Evolutionary conservation across 1,284 basidiomycete species (phyloP).

Genomic region (Ceratobasidium sp.): DNA sequence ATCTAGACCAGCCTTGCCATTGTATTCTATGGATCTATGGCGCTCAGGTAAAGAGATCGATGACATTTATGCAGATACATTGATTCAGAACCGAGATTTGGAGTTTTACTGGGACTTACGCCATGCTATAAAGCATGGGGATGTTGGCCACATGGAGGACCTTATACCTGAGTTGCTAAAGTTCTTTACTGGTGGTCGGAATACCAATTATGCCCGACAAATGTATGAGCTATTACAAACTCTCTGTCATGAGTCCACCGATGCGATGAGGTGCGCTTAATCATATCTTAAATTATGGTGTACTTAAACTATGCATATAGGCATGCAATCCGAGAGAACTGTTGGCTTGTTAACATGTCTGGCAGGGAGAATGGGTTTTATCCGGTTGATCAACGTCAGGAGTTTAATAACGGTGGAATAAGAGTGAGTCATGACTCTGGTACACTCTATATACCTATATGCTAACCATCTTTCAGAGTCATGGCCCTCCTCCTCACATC

Average conservation of each 20-base stretch:
- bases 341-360: constrained; percentile 11
- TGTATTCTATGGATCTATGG: not conserved
- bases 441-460: not conserved
- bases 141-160: constrained; percentile 15
- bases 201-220: constrained; percentile 21
- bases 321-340: not conserved
- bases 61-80: not conserved
- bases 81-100: not conserved
- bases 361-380: not conserved
- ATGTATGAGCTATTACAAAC: constrained; percentile 3
- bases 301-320: not conserved
- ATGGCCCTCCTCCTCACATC: too few species aligned
- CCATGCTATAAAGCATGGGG: not conserved
- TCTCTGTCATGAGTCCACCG: not conserved
- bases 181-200: constrained; percentile 2
- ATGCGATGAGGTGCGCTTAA: not conserved
- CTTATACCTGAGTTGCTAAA: not conserved
- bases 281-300: too few species aligned
- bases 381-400: constrained; percentile 11
- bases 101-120: not conserved
- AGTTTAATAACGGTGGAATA: constrained; percentile 16
- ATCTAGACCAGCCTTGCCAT: not conserved
- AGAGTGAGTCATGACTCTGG: not conserved
- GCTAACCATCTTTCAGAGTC: not conserved
- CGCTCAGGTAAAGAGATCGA: not conserved